Evolutionary conservation across 2,329 filamentous ascomycete genomes (phyloP), one percentile per base, ranked within the genome.

Genomic region (Alternaria incomplexa): DNA sequence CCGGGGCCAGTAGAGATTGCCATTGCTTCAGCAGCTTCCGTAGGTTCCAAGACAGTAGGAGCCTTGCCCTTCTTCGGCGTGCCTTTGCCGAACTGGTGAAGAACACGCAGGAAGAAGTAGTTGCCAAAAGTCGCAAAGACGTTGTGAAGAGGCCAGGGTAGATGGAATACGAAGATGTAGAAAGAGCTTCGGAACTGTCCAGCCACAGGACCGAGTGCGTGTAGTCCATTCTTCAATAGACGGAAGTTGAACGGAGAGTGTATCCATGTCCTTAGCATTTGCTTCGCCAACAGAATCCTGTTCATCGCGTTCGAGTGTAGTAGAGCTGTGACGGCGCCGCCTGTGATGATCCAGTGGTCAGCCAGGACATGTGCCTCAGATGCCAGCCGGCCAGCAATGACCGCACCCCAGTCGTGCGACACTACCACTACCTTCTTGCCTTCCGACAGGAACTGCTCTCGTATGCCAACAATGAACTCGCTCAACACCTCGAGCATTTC

Each of bases 301-400:
- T 12, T 81, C 76, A 44, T 72, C 58, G 81, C 75, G 64, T 86
- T 87, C 13, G 83, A 80, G 46, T 66, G 61, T 23, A 78, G 76
- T 28, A 85, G 76, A 52, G 79, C 70, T 17, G 81, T 76, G 68
- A 86, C 80, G 11, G 85, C 80, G 3, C 82, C 84, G 68, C 87
- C 87, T 23, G 81, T 81, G 43, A 88, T 73, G 40, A 89, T 83
- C 69, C 86, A 87, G 44, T 85, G 82, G 74, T 88, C 84, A 9
- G 86, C 85, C 50, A 89, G 73, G 56, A 83, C 80, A 20, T 83
- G 81, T 26, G 87, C 87, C 69, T 89, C 87, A n/a, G 84, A 80
- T n/a, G 87, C 87, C 46, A 89, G 81, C 47, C 87, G 81, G 67
- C 83, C 86, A 4, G 81, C 81, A 17, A 89, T 70, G 9, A 85